Evolutionary conservation across 495 filamentous ascomycete species (phyloP), one percentile per base, ranked within the genome.

Genomic region (Xylaria bambusicola): DNA sequence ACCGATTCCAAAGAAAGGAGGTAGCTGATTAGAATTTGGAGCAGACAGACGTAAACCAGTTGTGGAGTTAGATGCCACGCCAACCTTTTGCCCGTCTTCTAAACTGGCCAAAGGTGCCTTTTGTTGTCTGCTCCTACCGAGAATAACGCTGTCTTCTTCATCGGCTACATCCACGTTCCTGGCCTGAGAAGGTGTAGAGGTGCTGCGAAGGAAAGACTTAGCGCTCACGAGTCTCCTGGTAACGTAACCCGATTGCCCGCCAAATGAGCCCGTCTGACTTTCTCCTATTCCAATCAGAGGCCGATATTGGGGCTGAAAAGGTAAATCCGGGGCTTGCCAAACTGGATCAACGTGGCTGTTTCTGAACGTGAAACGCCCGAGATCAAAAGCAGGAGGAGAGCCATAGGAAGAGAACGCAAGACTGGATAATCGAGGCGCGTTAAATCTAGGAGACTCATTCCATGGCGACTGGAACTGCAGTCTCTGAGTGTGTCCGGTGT

Each of bases 321-420:
- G 59, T 9, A 70, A 51, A 1, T 71, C 66, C 1, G 68, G 68
- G 35, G 62, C 46, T 54, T 65, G 59, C 68, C 68, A 71, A 27
- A 60, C 53, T 18, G 68, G 66, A 29, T 71, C 68, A 24, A 62
- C 42, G 33, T 57, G 38, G 5, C 24, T 13, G 18, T 61, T 59
- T 17, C 18, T 35, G 21, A 64, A 59, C 40, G 63, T 45, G 6
- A 56, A 38, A 8, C 24, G 36, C 2, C 57, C 61, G n/a, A 65
- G 61, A 23, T n/a, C n/a, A n/a, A n/a, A n/a, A 33, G 29, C 29
- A 33, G 29, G 29, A 10, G 29, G 5, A 33, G 29, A 33, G 29
- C 26, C 46, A 9, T 58, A 61, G 35, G 59, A 26, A 8, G 62
- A 49, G 29, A 60, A 61, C 4, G 61, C 63, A 26, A 41, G 20